phyloP scores from a whole-genome alignment of 108 stramenopile species.

The Cyclotella atomus region DNA sequence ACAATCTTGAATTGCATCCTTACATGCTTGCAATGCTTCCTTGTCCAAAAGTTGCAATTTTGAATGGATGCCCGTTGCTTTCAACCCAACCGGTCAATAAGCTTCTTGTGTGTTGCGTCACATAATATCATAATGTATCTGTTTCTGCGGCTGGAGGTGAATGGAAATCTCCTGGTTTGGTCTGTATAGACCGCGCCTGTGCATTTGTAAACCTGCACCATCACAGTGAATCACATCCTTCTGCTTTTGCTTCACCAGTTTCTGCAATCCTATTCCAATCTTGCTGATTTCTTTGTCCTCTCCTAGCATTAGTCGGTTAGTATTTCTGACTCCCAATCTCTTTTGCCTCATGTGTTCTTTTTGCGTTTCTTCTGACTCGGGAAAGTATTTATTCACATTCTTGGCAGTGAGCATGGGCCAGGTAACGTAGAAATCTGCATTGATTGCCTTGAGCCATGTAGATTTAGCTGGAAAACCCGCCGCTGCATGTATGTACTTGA shows the following conservation, averaged over 20 bases:
- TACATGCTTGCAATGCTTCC: background rate
- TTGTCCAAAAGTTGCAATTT: background rate
- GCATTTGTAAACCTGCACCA: background rate
- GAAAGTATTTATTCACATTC: slow-evolving; percentile 12
- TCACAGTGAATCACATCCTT: too few relatives aligned
- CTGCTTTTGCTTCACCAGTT: too few relatives aligned
- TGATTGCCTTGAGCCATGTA: background rate
- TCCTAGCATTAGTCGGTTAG: background rate
- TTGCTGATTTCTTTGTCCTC: background rate
- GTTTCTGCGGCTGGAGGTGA: background rate
- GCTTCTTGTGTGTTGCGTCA: too few relatives aligned
- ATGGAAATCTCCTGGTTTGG: background rate
- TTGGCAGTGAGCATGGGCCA: background rate
- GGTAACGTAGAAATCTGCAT: background rate
- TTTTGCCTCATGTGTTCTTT: background rate
- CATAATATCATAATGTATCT: background rate
- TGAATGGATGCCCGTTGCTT: background rate
- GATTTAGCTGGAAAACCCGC: background rate
- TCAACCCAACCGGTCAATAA: too few relatives aligned
- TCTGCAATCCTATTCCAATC: too few relatives aligned
- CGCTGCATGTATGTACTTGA: background rate
- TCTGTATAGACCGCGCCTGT: background rate
- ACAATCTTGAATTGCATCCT: slow-evolving; percentile 1
- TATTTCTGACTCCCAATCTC: background rate
- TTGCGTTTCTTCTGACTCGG: background rate